Evolutionary conservation across 2,329 filamentous ascomycete genomes (phyloP), one percentile per base, ranked within the genome.

Genomic region (Chalaropsis thielavioides): DNA sequence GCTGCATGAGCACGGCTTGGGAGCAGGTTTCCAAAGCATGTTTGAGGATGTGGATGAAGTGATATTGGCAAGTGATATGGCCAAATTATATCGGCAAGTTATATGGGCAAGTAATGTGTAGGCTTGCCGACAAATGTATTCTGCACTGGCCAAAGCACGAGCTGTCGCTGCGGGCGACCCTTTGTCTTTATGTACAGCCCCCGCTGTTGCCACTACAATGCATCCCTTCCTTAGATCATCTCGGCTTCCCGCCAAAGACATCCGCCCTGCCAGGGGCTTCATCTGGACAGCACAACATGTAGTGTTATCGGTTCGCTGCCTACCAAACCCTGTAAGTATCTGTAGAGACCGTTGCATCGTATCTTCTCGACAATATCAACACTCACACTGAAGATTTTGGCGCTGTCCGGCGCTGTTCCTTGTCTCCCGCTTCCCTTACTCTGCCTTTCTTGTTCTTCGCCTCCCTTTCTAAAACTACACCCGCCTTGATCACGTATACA

Each of bases 11-110:
- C 63, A 64, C 24, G 38, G 61, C 24, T 64, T 64, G 43, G 40
- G 51, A 19, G 38, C n/a, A 22, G 51, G 63, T 35, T 43, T 64
- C 63, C 19, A 64, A 6, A 64, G 63, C 51, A 64, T 27, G 51
- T 58, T 19, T 11, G 1, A 35, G 17, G 6, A 13, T 31, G 27
- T 10, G 19, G 15, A 46, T 60, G 31, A 8, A 10, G 56, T n/a
- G 35, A 19, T 35, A 35, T 4, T 15, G 54, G 19, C n/a, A 15
- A 24, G 46, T 46, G 43, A 46, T n/a, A n/a, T n/a, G n/a, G n/a
- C n/a, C n/a, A n/a, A n/a, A n/a, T n/a, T n/a, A n/a, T n/a, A n/a
- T n/a, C n/a, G n/a, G n/a, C n/a, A 8, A 10, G 56, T n/a, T 35
- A 19, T 35, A 35, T 4, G 5, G 54, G 19, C n/a, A 15, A 24